Conservation (phyloP, 257 asterid genomes). For the Rehmannia glutinosa region DNA sequence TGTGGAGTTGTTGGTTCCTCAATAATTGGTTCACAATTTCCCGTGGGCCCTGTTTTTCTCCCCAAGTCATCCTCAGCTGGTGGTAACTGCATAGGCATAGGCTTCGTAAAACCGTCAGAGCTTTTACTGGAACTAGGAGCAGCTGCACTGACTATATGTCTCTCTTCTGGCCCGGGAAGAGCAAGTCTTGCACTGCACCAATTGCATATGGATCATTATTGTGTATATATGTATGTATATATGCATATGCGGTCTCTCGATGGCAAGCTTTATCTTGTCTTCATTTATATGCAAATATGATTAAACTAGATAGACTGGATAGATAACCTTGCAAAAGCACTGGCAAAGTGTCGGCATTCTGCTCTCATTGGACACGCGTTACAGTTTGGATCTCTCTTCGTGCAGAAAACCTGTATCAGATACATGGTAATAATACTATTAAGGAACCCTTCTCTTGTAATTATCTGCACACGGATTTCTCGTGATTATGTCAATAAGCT, state of each 20-base stretch:
- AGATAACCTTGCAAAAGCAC: slow-evolving; percentile 86
- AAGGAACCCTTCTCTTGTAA: no score
- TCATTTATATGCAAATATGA: slow-evolving; percentile 13
- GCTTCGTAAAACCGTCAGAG: no score
- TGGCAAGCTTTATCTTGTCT: slow-evolving; percentile 8
- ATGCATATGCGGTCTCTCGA: no score
- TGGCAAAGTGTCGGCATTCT: slow-evolving; percentile 93
- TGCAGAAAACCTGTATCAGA: slow-evolving; percentile 81
- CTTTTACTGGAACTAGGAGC: no score
- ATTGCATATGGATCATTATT: slow-evolving; percentile 2
- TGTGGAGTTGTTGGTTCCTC: no score
- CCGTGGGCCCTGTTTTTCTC: no score
- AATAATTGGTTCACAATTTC: no score
- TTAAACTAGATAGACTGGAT: slow-evolving; percentile 13
- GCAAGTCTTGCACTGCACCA: slow-evolving; percentile 76
- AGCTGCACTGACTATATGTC: no score
- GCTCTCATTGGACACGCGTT: slow-evolving; percentile 89
- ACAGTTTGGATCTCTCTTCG: slow-evolving; percentile 88
- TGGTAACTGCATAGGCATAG: no score
- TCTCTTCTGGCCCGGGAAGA: slow-evolving; percentile 75
- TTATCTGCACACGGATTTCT: neutral
- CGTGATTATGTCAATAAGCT: neutral
- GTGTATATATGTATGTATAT: no score
- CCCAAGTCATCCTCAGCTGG: no score
- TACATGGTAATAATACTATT: slow-evolving; percentile 12